A percentile compares a stretch with the other conserved stretches of the same genome.
These are phyloP conservation scores for Aquilaria agallochum DNA, from an alignment of 441 rosid species.

Conservation along the genomic window DNA sequence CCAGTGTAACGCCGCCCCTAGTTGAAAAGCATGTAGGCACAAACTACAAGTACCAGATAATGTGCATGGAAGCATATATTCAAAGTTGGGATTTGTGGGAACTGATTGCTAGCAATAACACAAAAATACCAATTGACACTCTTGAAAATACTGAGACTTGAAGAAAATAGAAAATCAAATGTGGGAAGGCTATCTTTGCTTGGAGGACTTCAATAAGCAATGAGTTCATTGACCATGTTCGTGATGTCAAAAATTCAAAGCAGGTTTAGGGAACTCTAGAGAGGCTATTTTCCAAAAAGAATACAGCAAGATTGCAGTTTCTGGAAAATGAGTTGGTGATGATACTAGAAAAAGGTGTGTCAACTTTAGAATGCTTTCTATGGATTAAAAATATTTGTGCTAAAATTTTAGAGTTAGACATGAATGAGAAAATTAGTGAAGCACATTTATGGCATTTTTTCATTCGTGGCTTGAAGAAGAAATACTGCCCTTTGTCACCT, in stretches of 20 bases:
- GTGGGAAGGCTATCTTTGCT: not conserved
- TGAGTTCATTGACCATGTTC: not conserved
- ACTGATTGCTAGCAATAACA: not conserved
- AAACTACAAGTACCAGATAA: conserved; percentile 16
- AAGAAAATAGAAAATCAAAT: not conserved
- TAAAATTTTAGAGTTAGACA: not conserved
- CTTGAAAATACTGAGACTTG: not conserved
- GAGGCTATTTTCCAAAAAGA: not conserved
- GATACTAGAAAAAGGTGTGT: not conserved
- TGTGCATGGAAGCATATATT: too few relatives aligned
- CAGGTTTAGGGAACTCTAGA: not conserved
- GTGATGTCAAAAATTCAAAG: not conserved
- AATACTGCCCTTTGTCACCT: conserved; percentile 7
- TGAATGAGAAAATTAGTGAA: not conserved
- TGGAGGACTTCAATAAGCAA: not conserved
- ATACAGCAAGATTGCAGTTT: not conserved
- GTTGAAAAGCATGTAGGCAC: conserved; percentile 14
- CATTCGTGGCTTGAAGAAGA: not conserved
- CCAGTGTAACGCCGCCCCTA: too few relatives aligned
- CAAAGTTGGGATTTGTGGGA: conserved; percentile 6
- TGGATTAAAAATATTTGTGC: conserved; percentile 4
- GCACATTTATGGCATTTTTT: not conserved
- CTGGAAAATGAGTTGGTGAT: not conserved
- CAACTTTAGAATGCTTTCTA: not conserved
- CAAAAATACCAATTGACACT: not conserved